Percentiles rank a stretch among this genome's conserved stretches.
Evolutionary conservation across 2,329 filamentous ascomycete species (phyloP).

Genomic region (Pseudogymnoascus sp.): DNA sequence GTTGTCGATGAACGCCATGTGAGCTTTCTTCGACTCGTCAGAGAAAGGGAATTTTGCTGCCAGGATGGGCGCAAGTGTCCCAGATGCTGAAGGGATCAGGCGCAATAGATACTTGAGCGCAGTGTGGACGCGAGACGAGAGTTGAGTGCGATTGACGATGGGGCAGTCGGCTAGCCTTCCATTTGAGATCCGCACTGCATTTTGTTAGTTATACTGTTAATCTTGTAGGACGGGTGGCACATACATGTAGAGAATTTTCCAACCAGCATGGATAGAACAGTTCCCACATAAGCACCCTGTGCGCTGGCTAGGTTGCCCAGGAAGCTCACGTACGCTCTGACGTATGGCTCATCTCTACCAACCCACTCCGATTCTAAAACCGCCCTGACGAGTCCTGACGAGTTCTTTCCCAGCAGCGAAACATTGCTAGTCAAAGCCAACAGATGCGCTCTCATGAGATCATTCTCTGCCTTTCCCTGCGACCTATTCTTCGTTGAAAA

Average conservation of each 20-base stretch:
- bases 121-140: conserved; percentile 68
- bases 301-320: conserved; percentile 69
- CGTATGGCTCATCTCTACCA: conserved; percentile 56
- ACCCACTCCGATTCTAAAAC: conserved; percentile 58
- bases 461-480: conserved; percentile 26
- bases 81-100: conserved; percentile 71
- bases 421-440: conserved; percentile 55
- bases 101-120: conserved; percentile 68
- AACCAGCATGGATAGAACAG: conserved; percentile 73
- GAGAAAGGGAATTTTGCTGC: conserved; percentile 65
- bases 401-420: conserved; percentile 51
- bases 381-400: conserved; percentile 48
- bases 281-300: conserved; percentile 67
- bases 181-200: conserved; percentile 30
- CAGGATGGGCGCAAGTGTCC: conserved; percentile 60
- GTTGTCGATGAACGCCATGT: conserved; percentile 83
- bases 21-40: conserved; percentile 67
- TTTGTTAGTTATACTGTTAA: conserved; percentile 32
- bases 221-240: conserved; percentile 14
- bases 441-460: conserved; percentile 51
- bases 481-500: conserved; percentile 30
- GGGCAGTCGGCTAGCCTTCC: conserved; percentile 36
- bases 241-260: conserved; percentile 59
- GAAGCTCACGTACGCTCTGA: conserved; percentile 60
- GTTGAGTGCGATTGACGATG: conserved; percentile 51